Percentiles rank a stretch among this genome's conserved stretches.
Evolutionary conservation across 306 rosid species (phyloP).

Genomic region (Glycine tomentella): DNA sequence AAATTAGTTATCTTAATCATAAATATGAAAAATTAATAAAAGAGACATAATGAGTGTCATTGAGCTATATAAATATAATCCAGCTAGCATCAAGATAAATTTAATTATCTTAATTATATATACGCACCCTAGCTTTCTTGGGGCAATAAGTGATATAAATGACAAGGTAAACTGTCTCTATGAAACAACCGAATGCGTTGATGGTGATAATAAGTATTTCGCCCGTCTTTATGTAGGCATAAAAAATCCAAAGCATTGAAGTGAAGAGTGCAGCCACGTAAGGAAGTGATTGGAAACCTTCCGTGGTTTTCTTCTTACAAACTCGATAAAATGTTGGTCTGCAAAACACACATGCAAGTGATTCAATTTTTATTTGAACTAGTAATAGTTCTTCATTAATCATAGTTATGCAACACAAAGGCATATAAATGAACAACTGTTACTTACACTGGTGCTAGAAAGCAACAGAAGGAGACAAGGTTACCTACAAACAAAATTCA

Average conservation of each 20-base stretch:
- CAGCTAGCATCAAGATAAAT: not conserved
- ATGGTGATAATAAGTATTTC: slow-evolving; percentile 81
- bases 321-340: slow-evolving; percentile 80
- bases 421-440: too few relatives aligned
- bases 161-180: slow-evolving; percentile 80
- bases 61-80: not conserved
- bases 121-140: slow-evolving; percentile 71
- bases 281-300: slow-evolving; percentile 86
- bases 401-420: too few relatives aligned
- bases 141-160: slow-evolving; percentile 73
- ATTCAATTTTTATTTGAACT: not conserved
- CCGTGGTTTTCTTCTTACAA: slow-evolving; percentile 90
- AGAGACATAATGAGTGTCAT: not conserved
- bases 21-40: too few relatives aligned
- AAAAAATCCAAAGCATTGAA: slow-evolving; percentile 91
- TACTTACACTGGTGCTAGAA: slow-evolving; percentile 94
- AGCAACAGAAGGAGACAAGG: slow-evolving; percentile 77
- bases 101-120: not conserved
- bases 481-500: slow-evolving; percentile 60
- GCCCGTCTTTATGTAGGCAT: slow-evolving; percentile 73
- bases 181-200: slow-evolving; percentile 73
- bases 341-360: slow-evolving; percentile 22
- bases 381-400: too few relatives aligned
- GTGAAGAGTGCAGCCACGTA: slow-evolving; percentile 91
- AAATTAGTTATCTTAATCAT: too few relatives aligned